phyloP scores from a whole-genome alignment of 805 yeast species.

The Kodamaea nitidulidarum region DNA sequence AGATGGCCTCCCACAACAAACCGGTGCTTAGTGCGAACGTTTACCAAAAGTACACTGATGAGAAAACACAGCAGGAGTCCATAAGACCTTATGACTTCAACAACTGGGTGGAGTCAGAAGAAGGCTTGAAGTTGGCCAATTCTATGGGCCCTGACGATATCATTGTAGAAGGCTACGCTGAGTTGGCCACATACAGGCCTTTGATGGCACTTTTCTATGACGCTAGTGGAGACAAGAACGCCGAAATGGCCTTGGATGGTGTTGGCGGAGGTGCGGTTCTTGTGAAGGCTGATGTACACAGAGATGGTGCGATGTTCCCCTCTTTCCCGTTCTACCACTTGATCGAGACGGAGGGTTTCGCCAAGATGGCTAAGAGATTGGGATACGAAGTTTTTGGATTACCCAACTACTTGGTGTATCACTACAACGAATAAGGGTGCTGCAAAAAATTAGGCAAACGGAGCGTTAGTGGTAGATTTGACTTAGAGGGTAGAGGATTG shows the following conservation, averaged over 20 bases:
- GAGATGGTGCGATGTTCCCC: constrained; percentile 99
- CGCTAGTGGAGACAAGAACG: constrained; percentile 53
- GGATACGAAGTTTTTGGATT: constrained; percentile 90
- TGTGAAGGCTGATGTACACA: constrained; percentile 95
- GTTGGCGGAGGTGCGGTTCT: constrained; percentile 97
- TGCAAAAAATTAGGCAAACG: not conserved
- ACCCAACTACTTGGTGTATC: constrained; percentile 92
- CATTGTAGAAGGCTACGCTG: constrained; percentile 90
- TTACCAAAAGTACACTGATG: constrained; percentile 73
- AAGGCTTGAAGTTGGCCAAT: constrained; percentile 71
- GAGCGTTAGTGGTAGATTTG: not conserved
- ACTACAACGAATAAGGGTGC: constrained; percentile 71
- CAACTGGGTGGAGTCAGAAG: constrained; percentile 88
- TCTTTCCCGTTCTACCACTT: constrained; percentile 95
- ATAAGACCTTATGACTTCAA: constrained; percentile 92
- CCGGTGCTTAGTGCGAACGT: constrained; percentile 91
- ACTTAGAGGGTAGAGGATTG: too few species aligned
- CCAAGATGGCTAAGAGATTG: constrained; percentile 93
- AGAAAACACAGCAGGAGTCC: constrained; percentile 48
- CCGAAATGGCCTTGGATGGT: constrained; percentile 87
- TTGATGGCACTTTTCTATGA: constrained; percentile 89
- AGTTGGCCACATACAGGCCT: constrained; percentile 90
- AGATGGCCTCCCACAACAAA: constrained; percentile 77
- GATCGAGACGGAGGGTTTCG: constrained; percentile 97
- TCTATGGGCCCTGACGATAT: constrained; percentile 82